phyloP scores from a whole-genome alignment of 2,329 filamentous ascomycete species.

The Setomelanomma holmii region DNA sequence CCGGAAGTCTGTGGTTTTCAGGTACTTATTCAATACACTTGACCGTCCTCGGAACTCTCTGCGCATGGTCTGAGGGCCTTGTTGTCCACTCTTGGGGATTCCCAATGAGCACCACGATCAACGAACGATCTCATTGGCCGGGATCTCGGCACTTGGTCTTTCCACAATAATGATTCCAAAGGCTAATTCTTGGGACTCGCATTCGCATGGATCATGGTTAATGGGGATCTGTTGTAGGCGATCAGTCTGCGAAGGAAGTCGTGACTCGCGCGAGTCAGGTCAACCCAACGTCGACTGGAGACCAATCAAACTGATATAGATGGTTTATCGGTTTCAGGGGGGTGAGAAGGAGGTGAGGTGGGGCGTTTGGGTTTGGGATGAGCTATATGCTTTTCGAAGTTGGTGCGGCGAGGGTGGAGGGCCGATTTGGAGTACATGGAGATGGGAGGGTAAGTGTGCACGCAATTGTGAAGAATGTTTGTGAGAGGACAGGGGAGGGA shows the following conservation, averaged over 20 bases:
- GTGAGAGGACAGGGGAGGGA: conserved; percentile 62
- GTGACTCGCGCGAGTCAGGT: neutral
- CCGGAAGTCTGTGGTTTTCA: too few species aligned
- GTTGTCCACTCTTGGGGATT: too few species aligned
- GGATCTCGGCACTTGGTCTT: too few species aligned
- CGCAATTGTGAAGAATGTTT: conserved; percentile 64
- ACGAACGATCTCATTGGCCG: too few species aligned
- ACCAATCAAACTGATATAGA: conserved; percentile 46
- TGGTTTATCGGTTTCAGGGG: conserved; percentile 46
- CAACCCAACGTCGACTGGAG: too few species aligned
- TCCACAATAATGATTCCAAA: too few species aligned
- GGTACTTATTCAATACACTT: too few species aligned
- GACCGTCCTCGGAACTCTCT: too few species aligned
- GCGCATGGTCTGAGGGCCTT: too few species aligned
- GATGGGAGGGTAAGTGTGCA: conserved; percentile 61
- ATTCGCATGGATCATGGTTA: neutral
- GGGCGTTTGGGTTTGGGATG: conserved; percentile 69
- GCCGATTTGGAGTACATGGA: conserved; percentile 51
- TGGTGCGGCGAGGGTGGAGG: conserved; percentile 51
- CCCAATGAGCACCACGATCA: too few species aligned
- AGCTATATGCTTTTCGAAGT: conserved; percentile 65
- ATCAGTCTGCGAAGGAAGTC: neutral
- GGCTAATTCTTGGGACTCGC: too few species aligned
- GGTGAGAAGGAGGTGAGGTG: conserved; percentile 64
- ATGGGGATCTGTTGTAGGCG: neutral